phyloP scores from a whole-genome alignment of 257 asterid species.

The Ehretia macrophylla region DNA sequence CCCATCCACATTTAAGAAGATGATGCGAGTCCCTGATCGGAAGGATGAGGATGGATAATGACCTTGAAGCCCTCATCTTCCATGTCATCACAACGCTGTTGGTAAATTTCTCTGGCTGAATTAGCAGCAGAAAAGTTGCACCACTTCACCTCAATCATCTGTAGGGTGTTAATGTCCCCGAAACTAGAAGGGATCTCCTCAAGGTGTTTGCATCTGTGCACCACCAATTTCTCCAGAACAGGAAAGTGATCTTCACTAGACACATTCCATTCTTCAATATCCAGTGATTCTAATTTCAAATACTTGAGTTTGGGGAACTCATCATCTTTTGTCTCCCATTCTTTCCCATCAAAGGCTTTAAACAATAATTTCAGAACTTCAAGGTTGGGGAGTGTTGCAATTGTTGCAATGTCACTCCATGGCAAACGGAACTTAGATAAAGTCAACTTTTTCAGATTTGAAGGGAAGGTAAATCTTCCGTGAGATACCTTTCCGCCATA shows the following conservation, averaged over 20 bases:
- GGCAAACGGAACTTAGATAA: slow-evolving; percentile 7
- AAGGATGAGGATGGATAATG: not conserved
- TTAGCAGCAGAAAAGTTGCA: not conserved
- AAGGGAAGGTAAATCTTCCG: not conserved
- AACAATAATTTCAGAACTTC: slow-evolving; percentile 9
- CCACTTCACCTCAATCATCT: slow-evolving; percentile 6
- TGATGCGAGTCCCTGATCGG: too few relatives aligned
- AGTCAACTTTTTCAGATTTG: not conserved
- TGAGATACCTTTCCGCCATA: not conserved
- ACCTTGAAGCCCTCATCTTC: slow-evolving; percentile 12
- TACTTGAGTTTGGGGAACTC: slow-evolving; percentile 3
- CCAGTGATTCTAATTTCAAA: not conserved
- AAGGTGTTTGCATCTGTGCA: not conserved
- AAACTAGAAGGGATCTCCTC: slow-evolving; percentile 11
- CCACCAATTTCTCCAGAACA: slow-evolving; percentile 8
- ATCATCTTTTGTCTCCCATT: slow-evolving; percentile 5
- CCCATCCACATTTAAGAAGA: not conserved
- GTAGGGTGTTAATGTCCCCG: slow-evolving; percentile 7
- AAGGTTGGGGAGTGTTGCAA: slow-evolving; percentile 2
- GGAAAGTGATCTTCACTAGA: slow-evolving; percentile 14
- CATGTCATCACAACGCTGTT: slow-evolving; percentile 2
- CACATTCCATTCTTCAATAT: slow-evolving; percentile 6
- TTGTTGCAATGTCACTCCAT: slow-evolving; percentile 2
- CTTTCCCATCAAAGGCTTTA: slow-evolving; percentile 5
- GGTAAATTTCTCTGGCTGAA: slow-evolving; percentile 10